phyloP scores from a whole-genome alignment of 345 rosid genomes.

The Pistacia vera region DNA sequence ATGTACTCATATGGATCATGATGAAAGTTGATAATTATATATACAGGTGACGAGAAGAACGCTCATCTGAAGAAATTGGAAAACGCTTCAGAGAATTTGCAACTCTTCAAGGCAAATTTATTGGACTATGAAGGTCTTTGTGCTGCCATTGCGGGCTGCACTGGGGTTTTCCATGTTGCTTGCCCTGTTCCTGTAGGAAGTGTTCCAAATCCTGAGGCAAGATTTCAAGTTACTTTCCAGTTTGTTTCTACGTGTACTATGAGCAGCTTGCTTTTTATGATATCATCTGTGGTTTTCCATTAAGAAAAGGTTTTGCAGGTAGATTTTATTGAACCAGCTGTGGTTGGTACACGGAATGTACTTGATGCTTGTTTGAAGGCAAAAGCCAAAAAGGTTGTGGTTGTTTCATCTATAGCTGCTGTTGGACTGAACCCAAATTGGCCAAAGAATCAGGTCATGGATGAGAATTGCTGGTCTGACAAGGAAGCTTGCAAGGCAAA shows the following conservation, averaged over 20 bases:
- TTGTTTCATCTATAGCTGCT: conserved; percentile 49
- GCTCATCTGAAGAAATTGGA: conserved; percentile 46
- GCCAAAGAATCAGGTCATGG: conserved; percentile 37
- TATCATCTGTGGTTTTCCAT: neutral
- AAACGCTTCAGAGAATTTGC: conserved; percentile 39
- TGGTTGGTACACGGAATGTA: conserved; percentile 47
- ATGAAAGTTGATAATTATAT: neutral
- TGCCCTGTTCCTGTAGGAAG: conserved; percentile 36
- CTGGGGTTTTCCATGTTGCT: conserved; percentile 58
- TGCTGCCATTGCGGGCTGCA: conserved; percentile 47
- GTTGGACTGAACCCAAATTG: conserved; percentile 38
- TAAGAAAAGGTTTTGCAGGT: conserved; percentile 38
- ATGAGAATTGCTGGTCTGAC: conserved; percentile 52
- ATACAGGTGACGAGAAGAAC: conserved; percentile 46
- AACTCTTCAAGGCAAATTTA: conserved; percentile 47
- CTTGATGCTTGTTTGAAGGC: conserved; percentile 45
- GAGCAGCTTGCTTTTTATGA: neutral
- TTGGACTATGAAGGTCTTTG: conserved; percentile 40
- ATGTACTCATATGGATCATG: neutral
- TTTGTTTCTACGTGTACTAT: neutral
- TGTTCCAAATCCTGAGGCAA: conserved; percentile 42
- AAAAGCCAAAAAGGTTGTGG: conserved; percentile 51
- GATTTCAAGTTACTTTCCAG: neutral
- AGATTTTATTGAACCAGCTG: conserved; percentile 47
- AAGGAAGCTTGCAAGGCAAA: conserved; percentile 28